Base-by-base conservation (phyloP, 2,329 filamentous ascomycete genomes). In the Knufia petricola region DNA sequence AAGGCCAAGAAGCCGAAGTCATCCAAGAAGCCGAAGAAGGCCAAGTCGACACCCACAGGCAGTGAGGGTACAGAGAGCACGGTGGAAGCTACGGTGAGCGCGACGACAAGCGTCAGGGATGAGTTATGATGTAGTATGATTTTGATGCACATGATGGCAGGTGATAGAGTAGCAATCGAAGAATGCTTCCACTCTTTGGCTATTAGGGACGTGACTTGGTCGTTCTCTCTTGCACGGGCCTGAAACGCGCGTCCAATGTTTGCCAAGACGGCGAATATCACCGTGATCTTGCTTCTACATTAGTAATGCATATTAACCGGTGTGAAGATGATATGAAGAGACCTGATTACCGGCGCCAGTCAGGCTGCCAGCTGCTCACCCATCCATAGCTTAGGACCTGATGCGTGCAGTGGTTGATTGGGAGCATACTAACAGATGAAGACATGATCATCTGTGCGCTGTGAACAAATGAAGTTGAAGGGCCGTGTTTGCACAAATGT, bases 11-110 rank as follows among this genome's bases (percentile, higher is more conserved):
- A 58, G 42, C 48, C 51, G 37, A 58, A 58, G 46, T 34, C 40
- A 26, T 54, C 54, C 32, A 60, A 62, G 52, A 60, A 60, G 36
- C 62, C 61, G 45, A 59, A 64, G 44, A 53, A 61, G 42, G 54
- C 54, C 34, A 60, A 64, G 48, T 40, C 52, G 13, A 43, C 24
- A 26, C 52, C 48, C 23, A 43, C 46, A 28, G 43, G 13, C 19
- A 26, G 41, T 4, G 32, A n/a, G 6, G 13, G 13, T n/a, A n/a
- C 32, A 36, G 32, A 36, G 4, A 36, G 32, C 15, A 36, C 32
- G 15, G 32, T 36, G 7, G 32, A 36, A 8, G 39, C 39, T 23
- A 40, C 37, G 6, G 37, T 21, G 19, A 40, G 37, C n/a, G 23
- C 40, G 15, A 43, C 40, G 15, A 15, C 24, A 20, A 32, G 42